Conservation (phyloP, 2,329 filamentous ascomycete species). For the Niveomyces coronatus region DNA sequence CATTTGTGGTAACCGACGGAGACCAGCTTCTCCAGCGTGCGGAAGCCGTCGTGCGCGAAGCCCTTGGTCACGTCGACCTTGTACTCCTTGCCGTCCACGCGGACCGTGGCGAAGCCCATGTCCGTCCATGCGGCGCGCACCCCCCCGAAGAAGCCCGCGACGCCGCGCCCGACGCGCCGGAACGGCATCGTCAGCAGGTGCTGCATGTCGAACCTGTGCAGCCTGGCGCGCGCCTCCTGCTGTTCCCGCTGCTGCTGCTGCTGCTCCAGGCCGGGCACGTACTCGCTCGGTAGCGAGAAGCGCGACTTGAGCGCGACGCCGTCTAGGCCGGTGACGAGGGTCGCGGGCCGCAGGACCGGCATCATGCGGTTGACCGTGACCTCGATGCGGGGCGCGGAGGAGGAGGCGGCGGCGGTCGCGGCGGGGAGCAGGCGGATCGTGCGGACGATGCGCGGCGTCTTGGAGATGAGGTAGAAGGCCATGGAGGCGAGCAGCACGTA, state of each 20-base stretch:
- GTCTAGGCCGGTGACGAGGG: constrained; percentile 26
- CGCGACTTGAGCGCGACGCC: constrained; percentile 26
- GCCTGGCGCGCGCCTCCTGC: constrained; percentile 26
- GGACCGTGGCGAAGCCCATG: constrained; percentile 44
- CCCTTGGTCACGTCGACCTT: constrained; percentile 49
- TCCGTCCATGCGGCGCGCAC: constrained; percentile 42
- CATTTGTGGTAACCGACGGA: constrained; percentile 16
- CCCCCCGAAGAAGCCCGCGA: constrained; percentile 31
- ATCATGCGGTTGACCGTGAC: constrained; percentile 39
- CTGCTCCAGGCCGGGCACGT: constrained; percentile 25
- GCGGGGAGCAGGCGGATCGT: constrained; percentile 44
- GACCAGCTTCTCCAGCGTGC: constrained; percentile 46
- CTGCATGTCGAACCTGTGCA: constrained; percentile 40
- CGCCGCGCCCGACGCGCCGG: constrained; percentile 34
- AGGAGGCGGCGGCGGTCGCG: constrained; percentile 10
- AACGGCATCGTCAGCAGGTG: constrained; percentile 50
- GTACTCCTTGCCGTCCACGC: constrained; percentile 36
- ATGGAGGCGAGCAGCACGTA: constrained; percentile 50
- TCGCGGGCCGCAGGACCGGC: constrained; percentile 36
- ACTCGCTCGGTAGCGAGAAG: constrained; percentile 28
- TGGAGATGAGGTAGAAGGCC: constrained; percentile 48
- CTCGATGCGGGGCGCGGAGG: constrained; percentile 37
- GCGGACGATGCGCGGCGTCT: constrained; percentile 47
- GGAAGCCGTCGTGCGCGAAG: constrained; percentile 49
- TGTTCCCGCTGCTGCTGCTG: constrained; percentile 24